phyloP scores from a whole-genome alignment of 495 filamentous ascomycete species.

The Neurospora sp. region DNA sequence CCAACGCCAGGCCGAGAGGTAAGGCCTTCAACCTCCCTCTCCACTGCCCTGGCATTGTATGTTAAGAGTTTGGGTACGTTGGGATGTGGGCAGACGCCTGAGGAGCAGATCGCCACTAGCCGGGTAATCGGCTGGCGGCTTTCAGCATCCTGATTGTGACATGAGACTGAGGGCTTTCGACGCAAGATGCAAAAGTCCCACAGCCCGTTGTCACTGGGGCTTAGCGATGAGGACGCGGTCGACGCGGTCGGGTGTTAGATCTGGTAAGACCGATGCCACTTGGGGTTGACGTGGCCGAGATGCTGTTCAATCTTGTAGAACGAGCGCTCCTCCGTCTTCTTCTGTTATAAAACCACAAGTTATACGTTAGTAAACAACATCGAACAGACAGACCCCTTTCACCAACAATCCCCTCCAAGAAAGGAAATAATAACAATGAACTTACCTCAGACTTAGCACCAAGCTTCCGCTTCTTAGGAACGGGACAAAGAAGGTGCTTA shows the following conservation, averaged over 20 bases:
- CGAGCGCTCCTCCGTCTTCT: not conserved
- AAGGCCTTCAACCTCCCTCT: not conserved
- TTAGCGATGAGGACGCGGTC: no score
- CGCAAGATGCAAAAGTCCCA: no score
- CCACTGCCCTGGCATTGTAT: not conserved
- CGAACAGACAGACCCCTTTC: not conserved
- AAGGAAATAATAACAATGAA: not conserved
- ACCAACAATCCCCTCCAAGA: not conserved
- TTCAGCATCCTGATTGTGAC: no score
- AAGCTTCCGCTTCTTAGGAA: not conserved
- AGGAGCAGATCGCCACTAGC: no score
- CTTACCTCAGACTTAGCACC: not conserved
- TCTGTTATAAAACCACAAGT: not conserved
- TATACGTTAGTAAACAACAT: not conserved
- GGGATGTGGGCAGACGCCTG: no score
- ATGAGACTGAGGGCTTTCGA: no score
- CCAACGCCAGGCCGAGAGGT: not conserved
- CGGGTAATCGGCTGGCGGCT: no score
- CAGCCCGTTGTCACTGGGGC: no score
- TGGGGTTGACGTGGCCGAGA: not conserved
- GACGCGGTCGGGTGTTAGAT: not conserved
- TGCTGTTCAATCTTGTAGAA: not conserved
- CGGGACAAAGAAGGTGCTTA: not conserved
- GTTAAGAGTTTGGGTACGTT: no score
- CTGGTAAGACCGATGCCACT: not conserved